phyloP scores from a whole-genome alignment of 2,329 filamentous ascomycete species.

The Colletotrichum sansevieriae region DNA sequence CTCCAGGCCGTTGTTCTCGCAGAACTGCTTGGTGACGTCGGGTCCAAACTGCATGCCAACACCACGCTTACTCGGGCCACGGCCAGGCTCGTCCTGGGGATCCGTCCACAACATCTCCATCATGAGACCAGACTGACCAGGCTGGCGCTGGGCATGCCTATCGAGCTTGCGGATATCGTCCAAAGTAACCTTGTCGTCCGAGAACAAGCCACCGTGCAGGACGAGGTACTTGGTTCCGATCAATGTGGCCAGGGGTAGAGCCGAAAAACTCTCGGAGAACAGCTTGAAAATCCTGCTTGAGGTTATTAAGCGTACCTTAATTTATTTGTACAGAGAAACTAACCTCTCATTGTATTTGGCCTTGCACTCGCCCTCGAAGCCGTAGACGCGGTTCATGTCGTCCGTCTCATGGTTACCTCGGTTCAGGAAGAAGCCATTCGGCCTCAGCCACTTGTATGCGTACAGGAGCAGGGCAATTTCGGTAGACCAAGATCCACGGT shows the following conservation, averaged over 20 bases:
- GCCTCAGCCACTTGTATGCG: conserved; percentile 95
- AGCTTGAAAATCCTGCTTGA: conserved; percentile 84
- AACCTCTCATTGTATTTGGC: conserved; percentile 93
- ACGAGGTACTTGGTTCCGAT: conserved; percentile 93
- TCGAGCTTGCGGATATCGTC: conserved; percentile 96
- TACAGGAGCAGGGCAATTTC: conserved; percentile 95
- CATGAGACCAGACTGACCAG: conserved; percentile 94
- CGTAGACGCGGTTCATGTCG: conserved; percentile 99
- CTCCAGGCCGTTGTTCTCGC: conserved; percentile 93
- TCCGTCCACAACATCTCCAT: conserved; percentile 99
- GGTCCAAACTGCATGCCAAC: conserved; percentile 97
- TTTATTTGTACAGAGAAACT: conserved; percentile 30
- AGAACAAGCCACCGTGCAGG: conserved; percentile 95
- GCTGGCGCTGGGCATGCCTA: conserved; percentile 90
- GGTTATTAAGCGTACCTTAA: conserved; percentile 30
- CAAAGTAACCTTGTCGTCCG: conserved; percentile 90
- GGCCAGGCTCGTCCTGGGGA: conserved; percentile 85
- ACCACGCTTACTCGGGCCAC: conserved; percentile 95
- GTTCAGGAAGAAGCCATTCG: conserved; percentile 92
- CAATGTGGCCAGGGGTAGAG: conserved; percentile 89
- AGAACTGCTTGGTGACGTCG: conserved; percentile 96
- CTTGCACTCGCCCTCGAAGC: conserved; percentile 98
- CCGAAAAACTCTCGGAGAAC: conserved; percentile 98
- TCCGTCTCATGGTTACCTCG: conserved; percentile 99
- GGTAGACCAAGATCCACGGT: conserved; percentile 97